These are phyloP conservation scores for Pythium rhizo-oryzae DNA, from an alignment of 352 stramenopile species.

Conservation along the genomic window DNA sequence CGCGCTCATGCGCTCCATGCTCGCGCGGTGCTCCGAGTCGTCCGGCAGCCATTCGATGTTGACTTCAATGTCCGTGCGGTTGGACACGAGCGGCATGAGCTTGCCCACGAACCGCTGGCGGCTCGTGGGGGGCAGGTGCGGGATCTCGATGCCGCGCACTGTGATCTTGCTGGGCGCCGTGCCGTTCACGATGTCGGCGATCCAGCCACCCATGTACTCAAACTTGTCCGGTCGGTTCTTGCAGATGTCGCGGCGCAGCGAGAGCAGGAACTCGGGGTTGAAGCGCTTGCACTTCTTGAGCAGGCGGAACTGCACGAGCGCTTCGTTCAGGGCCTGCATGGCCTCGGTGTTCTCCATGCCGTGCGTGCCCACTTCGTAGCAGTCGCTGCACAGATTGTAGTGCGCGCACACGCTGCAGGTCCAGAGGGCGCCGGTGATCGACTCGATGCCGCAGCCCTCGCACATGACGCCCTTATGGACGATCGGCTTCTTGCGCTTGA, in stretches of 20 bases:
- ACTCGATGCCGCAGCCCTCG: conserved; percentile 72
- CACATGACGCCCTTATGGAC: conserved; percentile 71
- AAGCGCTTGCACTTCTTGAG: conserved; percentile 80
- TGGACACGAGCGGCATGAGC: conserved; percentile 81
- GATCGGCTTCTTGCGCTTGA: conserved; percentile 69
- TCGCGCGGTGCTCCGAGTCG: conserved; percentile 40
- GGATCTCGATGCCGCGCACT: conserved; percentile 81
- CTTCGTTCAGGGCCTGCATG: conserved; percentile 69
- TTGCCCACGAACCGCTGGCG: conserved; percentile 76
- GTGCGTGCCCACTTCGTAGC: conserved; percentile 73
- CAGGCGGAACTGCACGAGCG: conserved; percentile 71
- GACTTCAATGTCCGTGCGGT: conserved; percentile 82
- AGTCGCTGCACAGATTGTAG: conserved; percentile 72
- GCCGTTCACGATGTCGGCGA: conserved; percentile 76
- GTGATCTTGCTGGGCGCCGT: conserved; percentile 72
- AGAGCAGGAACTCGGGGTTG: conserved; percentile 72
- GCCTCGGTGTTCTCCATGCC: conserved; percentile 75
- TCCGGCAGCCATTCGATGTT: conserved; percentile 84
- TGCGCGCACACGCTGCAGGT: conserved; percentile 72
- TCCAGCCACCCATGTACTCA: conserved; percentile 81
- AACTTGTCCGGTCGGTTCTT: conserved; percentile 83
- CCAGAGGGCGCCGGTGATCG: conserved; percentile 67
- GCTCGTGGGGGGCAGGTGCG: conserved; percentile 47
- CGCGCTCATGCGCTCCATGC: conserved; percentile 33
- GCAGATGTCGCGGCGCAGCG: conserved; percentile 76